Base-by-base conservation (phyloP, 108 stramenopile species). In the Epipyxis sp. region DNA sequence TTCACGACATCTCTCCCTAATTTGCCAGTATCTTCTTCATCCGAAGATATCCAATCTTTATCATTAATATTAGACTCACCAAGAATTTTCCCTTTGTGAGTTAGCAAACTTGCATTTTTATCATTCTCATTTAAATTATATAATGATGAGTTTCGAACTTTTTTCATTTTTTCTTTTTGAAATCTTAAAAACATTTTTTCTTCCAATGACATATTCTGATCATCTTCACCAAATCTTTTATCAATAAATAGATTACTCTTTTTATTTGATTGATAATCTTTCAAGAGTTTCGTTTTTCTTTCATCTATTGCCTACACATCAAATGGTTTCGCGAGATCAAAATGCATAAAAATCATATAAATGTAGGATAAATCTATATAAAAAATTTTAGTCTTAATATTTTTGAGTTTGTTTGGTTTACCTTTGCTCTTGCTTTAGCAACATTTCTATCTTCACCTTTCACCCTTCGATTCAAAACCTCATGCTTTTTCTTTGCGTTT, bases 11-110 rank as follows among this genome's bases (percentile, higher is more conserved):
- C 83, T 29, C 35, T 88, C 79, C 46, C 86, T 87, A 44, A 90
- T 62, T 78, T 59, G 90, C 20, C 95, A 40, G 91, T 92, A 16
- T 90, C 91, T 34, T 92, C 92, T 44, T 87, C 89, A 69, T 80
- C 86, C 3, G 3, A 3, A 3, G 61, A 65, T 25, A 25, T 25
- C 30, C 20, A 65, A 76, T 81, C 69, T 37, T 86, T 77, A 62
- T 83, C 46, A 62, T 72, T 41, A 29, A 81, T 35, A 27, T 62
- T 72, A 13, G 43, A 40, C 27, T 87, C 81, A 79, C 90, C 90
- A 44, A 94, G 88, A 13, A 81, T 80, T 86, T 91, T 90, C 32
- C 95, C 96, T 78, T 90, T 80, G 74, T 88, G 87, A 25, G 83
- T 87, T 0, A 87, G 58, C 6, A 20, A 13, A 10, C 78, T 30